Percentiles rank a stretch among this genome's conserved stretches.
Conservation (phyloP, 1,284 basidiomycete genomes). For the Ganoderma lingzhi region DNA sequence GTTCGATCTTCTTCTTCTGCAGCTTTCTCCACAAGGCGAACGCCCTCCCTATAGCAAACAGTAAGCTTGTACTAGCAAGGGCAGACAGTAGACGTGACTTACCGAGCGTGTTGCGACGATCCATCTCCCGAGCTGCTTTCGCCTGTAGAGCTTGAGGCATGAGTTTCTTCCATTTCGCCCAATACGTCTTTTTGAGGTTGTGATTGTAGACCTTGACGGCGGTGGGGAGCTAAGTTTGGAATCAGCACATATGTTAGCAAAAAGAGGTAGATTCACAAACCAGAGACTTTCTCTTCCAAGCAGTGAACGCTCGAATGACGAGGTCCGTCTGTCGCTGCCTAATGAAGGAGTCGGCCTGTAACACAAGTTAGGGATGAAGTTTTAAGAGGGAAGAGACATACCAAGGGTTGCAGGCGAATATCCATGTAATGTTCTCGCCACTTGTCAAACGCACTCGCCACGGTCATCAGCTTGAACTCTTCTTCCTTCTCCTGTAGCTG, state of each 20-base stretch:
- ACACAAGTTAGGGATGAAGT: conserved; percentile 17
- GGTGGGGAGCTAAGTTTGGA: conserved; percentile 49
- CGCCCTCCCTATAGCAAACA: conserved; percentile 54
- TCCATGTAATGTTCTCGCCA: conserved; percentile 78
- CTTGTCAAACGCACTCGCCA: conserved; percentile 72
- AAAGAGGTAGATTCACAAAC: conserved; percentile 51
- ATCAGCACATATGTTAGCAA: neutral
- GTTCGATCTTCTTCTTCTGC: conserved; percentile 72
- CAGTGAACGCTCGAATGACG: conserved; percentile 69
- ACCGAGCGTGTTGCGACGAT: conserved; percentile 67
- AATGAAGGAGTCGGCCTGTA: conserved; percentile 71
- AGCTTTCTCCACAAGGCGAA: conserved; percentile 72
- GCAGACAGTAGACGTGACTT: conserved; percentile 40
- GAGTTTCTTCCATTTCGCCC: conserved; percentile 69
- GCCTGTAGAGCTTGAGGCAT: conserved; percentile 74
- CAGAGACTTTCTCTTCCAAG: conserved; percentile 78
- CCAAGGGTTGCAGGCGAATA: conserved; percentile 68
- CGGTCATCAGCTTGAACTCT: conserved; percentile 58
- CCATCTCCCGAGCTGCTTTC: conserved; percentile 68
- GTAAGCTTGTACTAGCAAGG: conserved; percentile 12
- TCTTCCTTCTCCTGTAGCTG: conserved; percentile 68
- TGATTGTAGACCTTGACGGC: conserved; percentile 77
- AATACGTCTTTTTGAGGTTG: conserved; percentile 64
- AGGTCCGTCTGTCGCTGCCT: conserved; percentile 65
- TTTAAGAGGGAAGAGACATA: conserved; percentile 43